phyloP scores from a whole-genome alignment of 441 rosid genomes.

The Adansonia rubrostipa region DNA sequence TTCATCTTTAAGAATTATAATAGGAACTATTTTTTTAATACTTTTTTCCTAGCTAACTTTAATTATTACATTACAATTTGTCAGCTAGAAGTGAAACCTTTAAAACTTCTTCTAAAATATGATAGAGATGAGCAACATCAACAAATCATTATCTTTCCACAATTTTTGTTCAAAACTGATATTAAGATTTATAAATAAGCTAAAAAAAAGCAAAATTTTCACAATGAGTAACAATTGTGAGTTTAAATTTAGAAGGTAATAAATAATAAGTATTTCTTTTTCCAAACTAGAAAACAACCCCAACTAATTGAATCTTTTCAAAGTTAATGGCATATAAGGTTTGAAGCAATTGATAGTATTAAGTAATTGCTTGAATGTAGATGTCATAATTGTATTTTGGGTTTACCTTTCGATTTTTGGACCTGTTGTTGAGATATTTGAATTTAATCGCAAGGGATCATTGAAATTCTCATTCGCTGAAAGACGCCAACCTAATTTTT shows the following conservation, averaged over 20 bases:
- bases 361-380: too few relatives aligned
- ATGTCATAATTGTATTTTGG: too few relatives aligned
- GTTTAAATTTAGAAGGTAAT: background rate
- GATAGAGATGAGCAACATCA: background rate
- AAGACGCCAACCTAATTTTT: too few relatives aligned
- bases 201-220: background rate
- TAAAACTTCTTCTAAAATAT: background rate
- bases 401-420: too few relatives aligned
- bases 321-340: slow-evolving; percentile 2
- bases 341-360: too few relatives aligned
- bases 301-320: slow-evolving; percentile 8
- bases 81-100: background rate
- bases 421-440: too few relatives aligned
- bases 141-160: background rate
- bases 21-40: background rate
- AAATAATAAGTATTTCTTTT: background rate
- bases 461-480: too few relatives aligned
- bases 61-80: background rate
- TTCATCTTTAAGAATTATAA: background rate
- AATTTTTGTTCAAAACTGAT: background rate
- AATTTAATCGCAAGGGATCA: too few relatives aligned
- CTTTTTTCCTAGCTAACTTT: background rate
- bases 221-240: background rate
- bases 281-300: background rate
- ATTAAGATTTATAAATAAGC: background rate